Evolutionary conservation across 192 early-diverging fungal species (phyloP).

Genomic region (Phlyctochytrium planicorne): DNA sequence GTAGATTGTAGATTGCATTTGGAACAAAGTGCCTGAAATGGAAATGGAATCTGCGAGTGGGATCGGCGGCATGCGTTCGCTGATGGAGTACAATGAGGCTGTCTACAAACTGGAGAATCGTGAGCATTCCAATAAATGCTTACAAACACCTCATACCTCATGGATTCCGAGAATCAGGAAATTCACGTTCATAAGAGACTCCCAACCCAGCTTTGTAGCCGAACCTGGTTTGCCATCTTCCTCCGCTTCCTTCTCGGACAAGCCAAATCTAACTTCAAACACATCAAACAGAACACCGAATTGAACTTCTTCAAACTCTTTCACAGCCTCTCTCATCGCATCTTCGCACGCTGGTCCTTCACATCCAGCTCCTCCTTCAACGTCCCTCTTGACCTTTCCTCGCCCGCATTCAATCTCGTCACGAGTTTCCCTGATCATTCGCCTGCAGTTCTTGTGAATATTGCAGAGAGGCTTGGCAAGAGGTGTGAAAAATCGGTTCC

Average conservation of each 20-base stretch:
- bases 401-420: neutral
- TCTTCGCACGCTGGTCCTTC: neutral
- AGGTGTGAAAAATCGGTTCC: neutral
- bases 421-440: neutral
- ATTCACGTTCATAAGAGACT: constrained; percentile 16
- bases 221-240: neutral
- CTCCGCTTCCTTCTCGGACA: neutral
- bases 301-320: constrained; percentile 8
- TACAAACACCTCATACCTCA: no score
- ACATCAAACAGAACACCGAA: constrained; percentile 9
- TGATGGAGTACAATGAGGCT: constrained; percentile 4
- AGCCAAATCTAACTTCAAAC: neutral
- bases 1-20: neutral
- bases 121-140: no score
- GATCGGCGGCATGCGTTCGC: neutral
- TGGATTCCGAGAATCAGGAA: constrained; percentile 6
- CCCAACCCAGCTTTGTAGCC: constrained; percentile 6
- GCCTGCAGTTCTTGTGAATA: neutral
- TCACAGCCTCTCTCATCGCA: neutral
- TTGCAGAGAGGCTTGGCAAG: neutral
- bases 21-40: constrained; percentile 6
- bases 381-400: neutral
- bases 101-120: no score
- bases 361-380: neutral
- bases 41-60: constrained; percentile 1